Evolutionary conservation across 2,329 filamentous ascomycete species (phyloP).

Genomic region (Huntiella moniliformis): DNA sequence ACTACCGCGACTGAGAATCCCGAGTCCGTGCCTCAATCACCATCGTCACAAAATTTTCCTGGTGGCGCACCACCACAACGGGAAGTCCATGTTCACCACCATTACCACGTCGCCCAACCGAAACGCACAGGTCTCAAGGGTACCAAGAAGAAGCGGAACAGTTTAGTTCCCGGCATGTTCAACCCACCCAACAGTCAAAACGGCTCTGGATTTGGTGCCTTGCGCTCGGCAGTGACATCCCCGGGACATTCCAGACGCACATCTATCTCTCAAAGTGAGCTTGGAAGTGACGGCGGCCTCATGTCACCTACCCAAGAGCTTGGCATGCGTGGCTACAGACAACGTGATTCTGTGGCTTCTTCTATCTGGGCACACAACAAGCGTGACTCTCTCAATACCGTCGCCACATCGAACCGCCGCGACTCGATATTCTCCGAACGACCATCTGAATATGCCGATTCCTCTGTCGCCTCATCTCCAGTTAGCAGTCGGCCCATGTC

Average conservation of each 20-base stretch:
- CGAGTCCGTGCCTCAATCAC: conserved; percentile 1
- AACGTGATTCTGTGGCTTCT: conserved; percentile 32
- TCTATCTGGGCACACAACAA: conserved; percentile 6
- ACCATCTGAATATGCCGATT: conserved; percentile 45
- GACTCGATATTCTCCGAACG: conserved; percentile 39
- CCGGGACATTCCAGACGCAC: conserved; percentile 7
- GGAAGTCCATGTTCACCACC: conserved; percentile 83
- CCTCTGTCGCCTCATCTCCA: conserved; percentile 68
- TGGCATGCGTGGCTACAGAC: conserved; percentile 20
- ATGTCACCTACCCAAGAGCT: conserved; percentile 3
- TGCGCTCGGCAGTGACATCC: conserved; percentile 3
- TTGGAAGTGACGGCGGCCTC: neutral
- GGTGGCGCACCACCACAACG: conserved; percentile 29
- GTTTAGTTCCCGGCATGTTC: conserved; percentile 41
- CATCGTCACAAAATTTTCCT: conserved; percentile 9
- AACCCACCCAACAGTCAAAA: conserved; percentile 24
- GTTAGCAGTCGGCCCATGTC: conserved; percentile 27
- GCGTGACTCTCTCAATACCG: conserved; percentile 13
- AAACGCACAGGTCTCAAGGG: conserved; percentile 40
- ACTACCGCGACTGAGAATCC: neutral
- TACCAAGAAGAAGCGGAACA: conserved; percentile 52
- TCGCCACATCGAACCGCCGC: conserved; percentile 33
- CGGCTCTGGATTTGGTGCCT: neutral
- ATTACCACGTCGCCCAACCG: conserved; percentile 53
- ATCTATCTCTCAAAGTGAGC: conserved; percentile 3